Percentiles rank a stretch among this genome's conserved stretches.
Evolutionary conservation across 768 basidiomycete species (phyloP).

Genomic region (Kwoniella newhampshirensis): DNA sequence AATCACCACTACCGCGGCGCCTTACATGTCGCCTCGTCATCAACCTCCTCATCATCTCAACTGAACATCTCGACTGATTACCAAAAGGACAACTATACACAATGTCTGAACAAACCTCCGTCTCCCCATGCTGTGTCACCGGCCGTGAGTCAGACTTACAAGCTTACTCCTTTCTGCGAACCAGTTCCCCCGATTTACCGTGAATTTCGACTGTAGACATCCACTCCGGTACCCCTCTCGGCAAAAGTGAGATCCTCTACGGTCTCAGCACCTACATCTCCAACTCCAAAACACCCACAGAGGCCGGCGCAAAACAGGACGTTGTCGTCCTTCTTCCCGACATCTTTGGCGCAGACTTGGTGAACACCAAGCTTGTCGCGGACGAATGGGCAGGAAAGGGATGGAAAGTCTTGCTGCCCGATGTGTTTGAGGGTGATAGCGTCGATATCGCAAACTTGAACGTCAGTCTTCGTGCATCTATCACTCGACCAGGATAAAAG

Average conservation of each 20-base stretch:
- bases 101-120: slow-evolving; percentile 38
- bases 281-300: slow-evolving; percentile 29
- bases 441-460: slow-evolving; percentile 40
- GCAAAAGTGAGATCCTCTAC: slow-evolving; percentile 42
- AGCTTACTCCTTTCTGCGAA: background rate
- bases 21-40: no score
- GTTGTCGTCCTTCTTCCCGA: slow-evolving; percentile 52
- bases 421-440: slow-evolving; percentile 47
- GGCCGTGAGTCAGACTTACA: slow-evolving; percentile 36
- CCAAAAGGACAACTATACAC: background rate
- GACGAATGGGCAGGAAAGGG: slow-evolving; percentile 39
- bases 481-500: background rate
- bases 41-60: background rate
- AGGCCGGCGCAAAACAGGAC: slow-evolving; percentile 38
- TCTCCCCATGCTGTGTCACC: slow-evolving; percentile 44
- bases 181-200: no score
- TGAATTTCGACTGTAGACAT: no score
- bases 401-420: slow-evolving; percentile 52
- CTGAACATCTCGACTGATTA: no score
- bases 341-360: slow-evolving; percentile 53
- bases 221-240: slow-evolving; percentile 52
- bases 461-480: slow-evolving; percentile 1
- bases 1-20: no score
- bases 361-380: slow-evolving; percentile 37
- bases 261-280: slow-evolving; percentile 52